These are phyloP conservation scores for Lagenidium giganteum DNA, from an alignment of 352 stramenopile genomes.

Conservation along the genomic window DNA sequence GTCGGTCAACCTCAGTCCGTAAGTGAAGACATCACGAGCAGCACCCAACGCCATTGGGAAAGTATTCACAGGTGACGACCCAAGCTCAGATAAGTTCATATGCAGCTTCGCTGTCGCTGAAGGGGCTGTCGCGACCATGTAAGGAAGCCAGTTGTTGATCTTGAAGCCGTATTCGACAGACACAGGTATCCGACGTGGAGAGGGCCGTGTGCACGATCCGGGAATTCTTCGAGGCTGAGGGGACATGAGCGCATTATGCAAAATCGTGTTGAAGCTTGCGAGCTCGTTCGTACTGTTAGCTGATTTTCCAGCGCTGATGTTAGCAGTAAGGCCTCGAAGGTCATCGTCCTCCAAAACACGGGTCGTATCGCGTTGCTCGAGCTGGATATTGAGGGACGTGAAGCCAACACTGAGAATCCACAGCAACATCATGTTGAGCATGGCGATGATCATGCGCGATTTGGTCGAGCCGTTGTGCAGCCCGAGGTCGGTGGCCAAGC, in stretches of 20 bases:
- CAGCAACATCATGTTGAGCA: conserved; percentile 1
- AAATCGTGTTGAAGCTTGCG: conserved; percentile 16
- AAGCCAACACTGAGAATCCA: conserved; percentile 19
- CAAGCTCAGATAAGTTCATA: conserved; percentile 13
- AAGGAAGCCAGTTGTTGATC: too few relatives aligned
- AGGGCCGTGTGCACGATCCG: too few relatives aligned
- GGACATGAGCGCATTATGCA: conserved; percentile 6
- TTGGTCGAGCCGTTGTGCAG: conserved; percentile 4
- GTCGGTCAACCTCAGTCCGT: conserved; percentile 26
- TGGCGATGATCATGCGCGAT: conserved; percentile 2
- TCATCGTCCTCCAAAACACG: too few relatives aligned
- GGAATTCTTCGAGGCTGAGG: too few relatives aligned
- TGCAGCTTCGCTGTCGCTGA: conserved; percentile 26
- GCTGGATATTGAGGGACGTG: conserved; percentile 22
- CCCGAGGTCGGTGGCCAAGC: conserved; percentile 1
- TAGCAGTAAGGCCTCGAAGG: too few relatives aligned
- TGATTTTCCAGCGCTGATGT: conserved; percentile 2
- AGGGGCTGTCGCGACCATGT: too few relatives aligned
- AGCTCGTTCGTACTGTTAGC: too few relatives aligned
- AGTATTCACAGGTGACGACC: background rate
- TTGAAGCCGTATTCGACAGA: too few relatives aligned
- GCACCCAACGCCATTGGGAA: conserved; percentile 25
- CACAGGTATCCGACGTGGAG: too few relatives aligned
- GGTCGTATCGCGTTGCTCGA: too few relatives aligned
- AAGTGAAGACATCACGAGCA: conserved; percentile 23